Evolutionary conservation across 164 flowering plant species (phyloP).

Genomic region (Stephania cephalantha): DNA sequence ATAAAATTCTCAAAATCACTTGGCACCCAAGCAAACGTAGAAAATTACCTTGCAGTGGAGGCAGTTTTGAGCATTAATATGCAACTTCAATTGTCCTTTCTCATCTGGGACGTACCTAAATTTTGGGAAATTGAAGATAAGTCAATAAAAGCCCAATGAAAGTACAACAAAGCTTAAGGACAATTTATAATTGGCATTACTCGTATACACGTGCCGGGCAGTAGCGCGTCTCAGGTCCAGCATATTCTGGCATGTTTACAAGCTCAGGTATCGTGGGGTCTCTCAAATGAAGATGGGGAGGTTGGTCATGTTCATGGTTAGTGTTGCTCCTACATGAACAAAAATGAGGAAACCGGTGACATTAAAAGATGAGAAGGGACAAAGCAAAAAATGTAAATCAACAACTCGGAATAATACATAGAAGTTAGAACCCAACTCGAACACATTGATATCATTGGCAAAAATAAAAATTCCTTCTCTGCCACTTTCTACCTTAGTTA

Average conservation of each 20-base stretch:
- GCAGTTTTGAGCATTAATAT: slow-evolving; percentile 95
- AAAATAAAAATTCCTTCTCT: not conserved
- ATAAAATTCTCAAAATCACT: not conserved
- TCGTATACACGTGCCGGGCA: slow-evolving; percentile 98
- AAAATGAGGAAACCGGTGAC: slow-evolving; percentile 1
- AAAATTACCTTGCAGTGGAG: slow-evolving; percentile 85
- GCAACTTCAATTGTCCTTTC: slow-evolving; percentile 54
- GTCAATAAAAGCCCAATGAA: not conserved
- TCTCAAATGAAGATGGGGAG: slow-evolving; percentile 76
- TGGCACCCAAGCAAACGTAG: not conserved
- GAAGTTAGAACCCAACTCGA: not conserved
- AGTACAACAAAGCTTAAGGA: slow-evolving; percentile 7
- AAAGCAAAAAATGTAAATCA: not conserved
- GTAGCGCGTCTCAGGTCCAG: slow-evolving; percentile 88
- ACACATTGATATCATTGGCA: not conserved
- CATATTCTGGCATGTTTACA: slow-evolving; percentile 74
- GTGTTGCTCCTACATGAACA: slow-evolving; percentile 72
- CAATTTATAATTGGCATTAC: slow-evolving; percentile 35
- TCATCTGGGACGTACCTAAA: slow-evolving; percentile 70
- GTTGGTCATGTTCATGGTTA: slow-evolving; percentile 96
- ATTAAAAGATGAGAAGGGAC: not conserved
- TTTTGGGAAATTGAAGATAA: not conserved
- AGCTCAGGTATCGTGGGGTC: slow-evolving; percentile 65
- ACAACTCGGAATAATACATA: not conserved
- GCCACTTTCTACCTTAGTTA: not conserved